Conservation (phyloP, 2,329 filamentous ascomycete species). For the Fusarium xyrophilum region DNA sequence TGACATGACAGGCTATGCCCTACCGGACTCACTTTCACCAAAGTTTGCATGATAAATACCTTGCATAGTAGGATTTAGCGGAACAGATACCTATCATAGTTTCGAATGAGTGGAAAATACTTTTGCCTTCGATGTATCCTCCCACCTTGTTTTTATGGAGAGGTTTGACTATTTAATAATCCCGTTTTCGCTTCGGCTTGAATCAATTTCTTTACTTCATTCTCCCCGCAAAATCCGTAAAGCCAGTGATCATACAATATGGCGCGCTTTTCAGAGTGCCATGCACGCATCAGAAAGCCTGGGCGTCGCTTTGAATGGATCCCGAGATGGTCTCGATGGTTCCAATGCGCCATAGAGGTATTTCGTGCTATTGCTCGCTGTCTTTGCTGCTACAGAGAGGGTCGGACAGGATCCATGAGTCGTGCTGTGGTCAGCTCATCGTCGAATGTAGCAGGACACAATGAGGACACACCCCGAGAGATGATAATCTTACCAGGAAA, state of each 20-base stretch:
- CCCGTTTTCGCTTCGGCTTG: background rate
- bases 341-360: background rate
- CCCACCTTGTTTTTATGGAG: too few relatives aligned
- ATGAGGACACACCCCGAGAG: too few relatives aligned
- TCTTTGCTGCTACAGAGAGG: background rate
- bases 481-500: background rate
- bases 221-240: accelerated
- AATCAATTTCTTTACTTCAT: too few relatives aligned
- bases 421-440: too few relatives aligned
- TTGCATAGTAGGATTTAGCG: accelerated
- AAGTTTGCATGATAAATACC: too few relatives aligned
- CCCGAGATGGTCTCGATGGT: background rate
- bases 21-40: accelerated
- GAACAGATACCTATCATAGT: accelerated
- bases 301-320: background rate
- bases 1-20: accelerated
- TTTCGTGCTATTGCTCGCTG: too few relatives aligned
- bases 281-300: background rate
- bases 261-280: background rate
- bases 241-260: background rate
- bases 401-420: background rate
- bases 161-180: background rate
- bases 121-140: background rate
- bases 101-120: background rate
- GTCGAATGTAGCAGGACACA: accelerated